phyloP scores from a whole-genome alignment of 1,284 basidiomycete genomes.

The Ustilago shanxiensis region DNA sequence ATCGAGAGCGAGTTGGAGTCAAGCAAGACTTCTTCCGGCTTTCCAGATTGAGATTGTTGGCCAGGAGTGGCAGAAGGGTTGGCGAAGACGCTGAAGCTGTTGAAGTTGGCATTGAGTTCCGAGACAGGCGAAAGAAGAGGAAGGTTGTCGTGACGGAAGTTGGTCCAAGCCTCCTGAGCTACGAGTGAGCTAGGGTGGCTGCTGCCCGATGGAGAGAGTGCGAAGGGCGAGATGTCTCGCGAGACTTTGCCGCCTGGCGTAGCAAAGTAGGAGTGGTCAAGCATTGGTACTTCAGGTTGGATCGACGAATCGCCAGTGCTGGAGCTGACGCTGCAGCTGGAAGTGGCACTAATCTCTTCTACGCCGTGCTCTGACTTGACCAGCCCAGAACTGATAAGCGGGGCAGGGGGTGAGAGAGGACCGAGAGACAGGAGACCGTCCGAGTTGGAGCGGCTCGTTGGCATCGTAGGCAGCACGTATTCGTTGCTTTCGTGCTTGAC shows the following conservation, averaged over 20 bases:
- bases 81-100: slow-evolving; percentile 26
- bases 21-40: not conserved
- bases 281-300: slow-evolving; percentile 12
- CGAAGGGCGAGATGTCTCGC: slow-evolving; percentile 26
- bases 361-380: slow-evolving; percentile 9
- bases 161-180: slow-evolving; percentile 23
- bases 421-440: slow-evolving; percentile 30
- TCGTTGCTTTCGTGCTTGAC: slow-evolving; percentile 14
- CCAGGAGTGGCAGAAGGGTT: not conserved
- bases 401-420: slow-evolving; percentile 28
- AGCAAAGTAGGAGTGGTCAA: slow-evolving; percentile 33
- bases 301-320: slow-evolving; percentile 25
- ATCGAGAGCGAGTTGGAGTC: slow-evolving; percentile 16
- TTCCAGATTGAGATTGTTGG: slow-evolving; percentile 3
- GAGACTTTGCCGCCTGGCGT: slow-evolving; percentile 11
- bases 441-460: slow-evolving; percentile 32
- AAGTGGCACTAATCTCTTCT: slow-evolving; percentile 25
- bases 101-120: slow-evolving; percentile 32
- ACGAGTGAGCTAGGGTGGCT: slow-evolving; percentile 22
- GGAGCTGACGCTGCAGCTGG: slow-evolving; percentile 41
- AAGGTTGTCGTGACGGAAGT: not conserved
- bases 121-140: slow-evolving; percentile 36
- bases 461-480: slow-evolving; percentile 9
- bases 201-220: slow-evolving; percentile 15
- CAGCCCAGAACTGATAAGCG: slow-evolving; percentile 5